Conservation (phyloP, 176 grass and related monocot genomes). For the Rhynchospora breviuscula region DNA sequence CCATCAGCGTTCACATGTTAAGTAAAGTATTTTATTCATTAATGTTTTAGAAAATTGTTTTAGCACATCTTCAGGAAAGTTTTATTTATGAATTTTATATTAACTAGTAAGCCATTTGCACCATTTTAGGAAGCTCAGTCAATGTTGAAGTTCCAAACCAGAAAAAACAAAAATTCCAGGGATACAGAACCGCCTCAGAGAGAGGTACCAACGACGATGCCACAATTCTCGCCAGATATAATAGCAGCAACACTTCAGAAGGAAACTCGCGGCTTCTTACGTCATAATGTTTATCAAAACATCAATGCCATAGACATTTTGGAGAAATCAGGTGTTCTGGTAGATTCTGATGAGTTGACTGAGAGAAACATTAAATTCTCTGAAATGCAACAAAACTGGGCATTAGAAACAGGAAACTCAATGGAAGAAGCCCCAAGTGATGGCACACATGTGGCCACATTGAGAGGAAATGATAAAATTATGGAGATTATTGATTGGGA, state of each 20-base stretch:
- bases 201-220: neutral
- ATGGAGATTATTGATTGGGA: neutral
- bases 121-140: neutral
- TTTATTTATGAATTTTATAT: neutral
- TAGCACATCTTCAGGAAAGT: neutral
- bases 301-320: conserved; percentile 26
- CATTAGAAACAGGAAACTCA: neutral
- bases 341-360: neutral
- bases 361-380: neutral
- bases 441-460: neutral
- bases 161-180: neutral
- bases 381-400: neutral
- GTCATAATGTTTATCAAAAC: conserved; percentile 10
- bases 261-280: conserved; percentile 38
- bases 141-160: neutral
- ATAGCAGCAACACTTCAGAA: conserved; percentile 41
- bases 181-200: neutral
- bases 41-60: neutral
- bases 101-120: neutral
- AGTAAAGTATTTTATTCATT: neutral
- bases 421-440: neutral
- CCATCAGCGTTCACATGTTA: neutral
- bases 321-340: neutral
- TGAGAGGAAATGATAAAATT: neutral
- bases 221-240: neutral